Evolutionary conservation across 306 rosid species (phyloP).

Genomic region (Arachis stenosperma): DNA sequence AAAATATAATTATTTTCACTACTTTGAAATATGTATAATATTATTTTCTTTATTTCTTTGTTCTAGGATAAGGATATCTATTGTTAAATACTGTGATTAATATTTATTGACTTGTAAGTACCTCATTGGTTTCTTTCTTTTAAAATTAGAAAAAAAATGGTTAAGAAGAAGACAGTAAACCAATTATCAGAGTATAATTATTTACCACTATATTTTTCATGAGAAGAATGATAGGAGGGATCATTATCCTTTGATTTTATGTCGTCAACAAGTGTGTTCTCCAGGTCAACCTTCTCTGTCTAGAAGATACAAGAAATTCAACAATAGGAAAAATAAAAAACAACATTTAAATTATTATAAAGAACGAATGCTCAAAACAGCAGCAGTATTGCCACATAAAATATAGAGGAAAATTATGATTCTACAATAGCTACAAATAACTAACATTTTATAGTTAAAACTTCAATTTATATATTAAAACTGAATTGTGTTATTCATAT

Average conservation of each 20-base stretch:
- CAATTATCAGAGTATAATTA: neutral
- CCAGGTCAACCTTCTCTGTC: conserved; percentile 97
- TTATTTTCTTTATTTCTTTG: no score
- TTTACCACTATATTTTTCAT: conserved; percentile 74
- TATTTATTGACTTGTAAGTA: no score
- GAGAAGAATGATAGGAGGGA: conserved; percentile 48
- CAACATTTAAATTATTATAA: neutral
- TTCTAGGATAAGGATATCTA: no score
- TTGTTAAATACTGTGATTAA: no score
- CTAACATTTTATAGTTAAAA: no score
- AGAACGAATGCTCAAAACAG: neutral
- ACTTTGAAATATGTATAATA: neutral
- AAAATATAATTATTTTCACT: neutral
- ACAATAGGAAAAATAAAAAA: neutral
- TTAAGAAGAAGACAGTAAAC: no score
- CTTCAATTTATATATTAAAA: no score
- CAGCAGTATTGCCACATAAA: neutral
- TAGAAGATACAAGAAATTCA: conserved; percentile 46
- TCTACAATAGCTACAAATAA: no score
- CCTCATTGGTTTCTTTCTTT: no score
- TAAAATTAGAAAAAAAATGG: no score
- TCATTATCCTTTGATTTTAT: conserved; percentile 55
- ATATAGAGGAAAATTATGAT: no score
- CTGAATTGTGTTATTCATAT: no score
- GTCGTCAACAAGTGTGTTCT: conserved; percentile 86